Conservation (phyloP, 2,329 filamentous ascomycete species). For the Chrysoporthe austroafricana region DNA sequence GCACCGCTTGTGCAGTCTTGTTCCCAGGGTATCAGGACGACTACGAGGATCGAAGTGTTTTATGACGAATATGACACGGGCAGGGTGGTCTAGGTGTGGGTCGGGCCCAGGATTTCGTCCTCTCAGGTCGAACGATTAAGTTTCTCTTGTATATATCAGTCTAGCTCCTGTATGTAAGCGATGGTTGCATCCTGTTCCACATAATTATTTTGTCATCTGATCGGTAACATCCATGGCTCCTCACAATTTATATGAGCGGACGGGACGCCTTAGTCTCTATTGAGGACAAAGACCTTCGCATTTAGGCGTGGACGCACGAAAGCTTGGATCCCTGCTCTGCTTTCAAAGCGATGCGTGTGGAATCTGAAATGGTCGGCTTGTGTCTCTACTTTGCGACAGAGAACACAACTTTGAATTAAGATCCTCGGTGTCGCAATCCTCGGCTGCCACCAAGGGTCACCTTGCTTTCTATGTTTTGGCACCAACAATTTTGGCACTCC, state of each 20-base stretch:
- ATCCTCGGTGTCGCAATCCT: background rate
- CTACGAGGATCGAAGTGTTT: conserved; percentile 16
- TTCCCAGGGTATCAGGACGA: conserved; percentile 8
- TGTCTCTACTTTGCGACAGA: background rate
- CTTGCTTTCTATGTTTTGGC: background rate
- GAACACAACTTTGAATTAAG: background rate
- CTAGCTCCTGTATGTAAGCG: background rate
- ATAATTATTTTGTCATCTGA: background rate
- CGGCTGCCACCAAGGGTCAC: background rate
- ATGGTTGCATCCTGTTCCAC: background rate
- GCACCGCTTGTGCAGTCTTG: conserved; percentile 4
- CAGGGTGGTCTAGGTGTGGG: background rate
- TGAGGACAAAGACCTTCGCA: background rate
- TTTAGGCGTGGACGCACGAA: too few relatives aligned
- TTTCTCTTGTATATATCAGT: background rate
- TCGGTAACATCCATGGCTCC: too few relatives aligned
- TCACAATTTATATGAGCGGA: too few relatives aligned
- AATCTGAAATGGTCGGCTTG: too few relatives aligned
- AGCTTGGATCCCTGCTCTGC: too few relatives aligned
- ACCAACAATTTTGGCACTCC: background rate
- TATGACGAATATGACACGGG: background rate
- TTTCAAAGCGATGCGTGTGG: too few relatives aligned
- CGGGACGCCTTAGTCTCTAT: background rate
- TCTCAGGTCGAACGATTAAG: background rate
- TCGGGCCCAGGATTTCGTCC: background rate